Conservation (phyloP, 1,139 yeast genomes). For the Suhomyces wounanorum region DNA sequence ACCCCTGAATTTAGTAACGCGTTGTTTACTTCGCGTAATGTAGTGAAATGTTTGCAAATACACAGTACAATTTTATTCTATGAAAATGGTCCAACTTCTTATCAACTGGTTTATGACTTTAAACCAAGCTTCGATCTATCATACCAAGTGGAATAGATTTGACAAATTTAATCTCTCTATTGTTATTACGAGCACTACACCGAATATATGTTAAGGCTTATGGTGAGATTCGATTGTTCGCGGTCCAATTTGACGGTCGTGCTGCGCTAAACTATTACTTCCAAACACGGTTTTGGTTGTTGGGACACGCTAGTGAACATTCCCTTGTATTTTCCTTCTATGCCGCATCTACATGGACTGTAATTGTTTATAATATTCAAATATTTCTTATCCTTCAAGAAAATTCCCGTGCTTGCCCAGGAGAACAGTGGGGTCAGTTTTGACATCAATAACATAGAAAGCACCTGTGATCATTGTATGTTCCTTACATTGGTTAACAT, state of each 20-base stretch:
- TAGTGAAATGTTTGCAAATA: not conserved
- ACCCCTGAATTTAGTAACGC: not conserved
- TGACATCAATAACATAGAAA: not conserved
- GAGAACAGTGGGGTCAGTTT: slow-evolving; percentile 1
- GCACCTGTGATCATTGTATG: not conserved
- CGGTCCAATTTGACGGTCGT: slow-evolving; percentile 9
- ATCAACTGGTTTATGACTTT: not conserved
- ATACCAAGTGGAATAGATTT: not conserved
- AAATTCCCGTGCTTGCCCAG: not conserved
- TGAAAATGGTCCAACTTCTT: not conserved
- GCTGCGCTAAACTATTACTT: slow-evolving; percentile 5
- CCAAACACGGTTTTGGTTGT: slow-evolving; percentile 3
- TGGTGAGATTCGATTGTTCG: not conserved
- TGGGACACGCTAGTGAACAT: slow-evolving; percentile 4
- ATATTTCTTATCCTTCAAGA: slow-evolving; percentile 1
- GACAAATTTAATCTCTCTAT: not conserved
- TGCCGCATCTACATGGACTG: not conserved
- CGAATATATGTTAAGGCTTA: slow-evolving; percentile 1
- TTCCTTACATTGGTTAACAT: not conserved
- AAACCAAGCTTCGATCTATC: too few relatives aligned
- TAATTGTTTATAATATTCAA: not conserved
- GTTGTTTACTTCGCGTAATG: not conserved
- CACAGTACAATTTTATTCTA: not conserved
- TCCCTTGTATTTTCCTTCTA: slow-evolving; percentile 6
- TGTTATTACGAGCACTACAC: slow-evolving; percentile 7